Evolutionary conservation across 2,329 filamentous ascomycete genomes (phyloP).

Genomic region (Phaeosphaeria sp.): DNA sequence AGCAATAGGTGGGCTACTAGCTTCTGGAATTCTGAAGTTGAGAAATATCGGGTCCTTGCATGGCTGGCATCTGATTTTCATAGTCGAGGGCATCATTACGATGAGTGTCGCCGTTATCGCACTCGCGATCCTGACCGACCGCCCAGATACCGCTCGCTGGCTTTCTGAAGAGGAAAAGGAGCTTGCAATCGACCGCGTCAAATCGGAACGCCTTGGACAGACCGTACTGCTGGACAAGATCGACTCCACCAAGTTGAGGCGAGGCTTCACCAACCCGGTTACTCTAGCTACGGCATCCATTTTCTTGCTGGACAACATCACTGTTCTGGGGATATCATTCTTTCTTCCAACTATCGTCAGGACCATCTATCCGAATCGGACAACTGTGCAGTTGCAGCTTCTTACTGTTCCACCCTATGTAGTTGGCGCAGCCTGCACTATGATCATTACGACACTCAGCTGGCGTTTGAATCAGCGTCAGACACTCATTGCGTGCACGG

Average conservation of each 20-base stretch:
- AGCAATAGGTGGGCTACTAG: conserved; percentile 71
- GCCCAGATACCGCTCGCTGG: conserved; percentile 71
- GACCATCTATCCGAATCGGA: conserved; percentile 66
- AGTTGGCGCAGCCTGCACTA: not conserved
- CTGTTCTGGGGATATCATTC: conserved; percentile 71
- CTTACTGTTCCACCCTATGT: not conserved
- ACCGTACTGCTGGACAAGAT: conserved; percentile 68
- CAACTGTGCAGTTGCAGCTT: conserved; percentile 67
- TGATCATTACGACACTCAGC: not conserved
- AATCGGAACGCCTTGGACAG: conserved; percentile 67
- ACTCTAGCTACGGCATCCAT: conserved; percentile 62
- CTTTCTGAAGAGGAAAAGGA: conserved; percentile 67
- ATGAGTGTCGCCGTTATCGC: conserved; percentile 61
- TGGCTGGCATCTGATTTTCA: conserved; percentile 72
- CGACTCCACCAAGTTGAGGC: conserved; percentile 62
- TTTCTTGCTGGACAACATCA: conserved; percentile 70
- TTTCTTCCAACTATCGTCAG: conserved; percentile 72
- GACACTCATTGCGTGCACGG: not conserved
- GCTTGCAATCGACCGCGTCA: conserved; percentile 67
- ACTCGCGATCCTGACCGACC: conserved; percentile 69
- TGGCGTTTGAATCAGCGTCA: not conserved
- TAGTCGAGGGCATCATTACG: conserved; percentile 70
- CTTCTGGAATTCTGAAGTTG: conserved; percentile 65
- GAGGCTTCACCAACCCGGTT: conserved; percentile 68
- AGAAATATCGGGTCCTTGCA: conserved; percentile 61